Evolutionary conservation across 2,329 filamentous ascomycete species (phyloP).

Genomic region (Curvularia hawaiiensis): DNA sequence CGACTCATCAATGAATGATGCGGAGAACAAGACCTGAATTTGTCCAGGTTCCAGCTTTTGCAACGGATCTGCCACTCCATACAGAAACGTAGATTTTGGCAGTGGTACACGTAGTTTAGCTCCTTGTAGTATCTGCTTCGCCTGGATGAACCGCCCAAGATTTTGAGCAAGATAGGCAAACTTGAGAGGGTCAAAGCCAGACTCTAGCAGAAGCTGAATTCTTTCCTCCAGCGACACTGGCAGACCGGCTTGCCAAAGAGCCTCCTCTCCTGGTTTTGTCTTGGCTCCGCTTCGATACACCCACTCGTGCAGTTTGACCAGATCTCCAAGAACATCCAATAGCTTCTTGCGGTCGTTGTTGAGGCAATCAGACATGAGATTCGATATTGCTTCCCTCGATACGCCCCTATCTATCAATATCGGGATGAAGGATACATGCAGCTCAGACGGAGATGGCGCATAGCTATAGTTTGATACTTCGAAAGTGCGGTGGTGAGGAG

Average conservation of each 20-base stretch:
- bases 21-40: slow-evolving; percentile 70
- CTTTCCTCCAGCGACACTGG: slow-evolving; percentile 32
- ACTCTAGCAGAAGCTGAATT: slow-evolving; percentile 42
- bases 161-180: slow-evolving; percentile 57
- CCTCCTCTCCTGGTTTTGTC: slow-evolving; percentile 26
- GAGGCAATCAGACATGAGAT: slow-evolving; percentile 58
- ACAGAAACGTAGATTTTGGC: slow-evolving; percentile 64
- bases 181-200: slow-evolving; percentile 62
- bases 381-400: slow-evolving; percentile 52
- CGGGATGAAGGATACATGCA: slow-evolving; percentile 73
- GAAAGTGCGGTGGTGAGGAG: slow-evolving; percentile 63
- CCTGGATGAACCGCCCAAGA: slow-evolving; percentile 55
- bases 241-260: slow-evolving; percentile 33
- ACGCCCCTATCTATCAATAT: slow-evolving; percentile 67
- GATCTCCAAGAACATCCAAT: slow-evolving; percentile 57
- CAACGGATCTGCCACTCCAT: slow-evolving; percentile 72
- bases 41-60: slow-evolving; percentile 67
- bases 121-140: slow-evolving; percentile 60
- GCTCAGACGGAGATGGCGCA: slow-evolving; percentile 56
- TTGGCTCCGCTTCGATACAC: slow-evolving; percentile 47
- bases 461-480: slow-evolving; percentile 63
- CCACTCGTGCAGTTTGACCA: slow-evolving; percentile 58
- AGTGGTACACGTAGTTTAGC: slow-evolving; percentile 65
- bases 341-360: slow-evolving; percentile 59
- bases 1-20: slow-evolving; percentile 60